Conservation (phyloP, 257 asterid species). For the Scutellaria baicalensis region DNA sequence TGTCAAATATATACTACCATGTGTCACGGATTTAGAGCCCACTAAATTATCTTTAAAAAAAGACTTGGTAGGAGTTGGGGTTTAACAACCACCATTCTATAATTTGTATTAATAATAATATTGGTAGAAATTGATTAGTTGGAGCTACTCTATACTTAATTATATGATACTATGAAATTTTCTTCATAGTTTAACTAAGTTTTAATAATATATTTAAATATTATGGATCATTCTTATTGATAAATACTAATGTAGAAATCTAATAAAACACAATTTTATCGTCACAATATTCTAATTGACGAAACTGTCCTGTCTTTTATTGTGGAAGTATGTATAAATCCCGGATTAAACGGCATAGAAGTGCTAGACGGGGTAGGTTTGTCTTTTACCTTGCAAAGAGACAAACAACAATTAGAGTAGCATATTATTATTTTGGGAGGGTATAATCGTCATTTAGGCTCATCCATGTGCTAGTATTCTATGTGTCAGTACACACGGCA, state of each 20-base stretch:
- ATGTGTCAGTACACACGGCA: constrained; percentile 11
- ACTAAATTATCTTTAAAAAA: neutral
- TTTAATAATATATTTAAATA: neutral
- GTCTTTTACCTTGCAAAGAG: constrained; percentile 18
- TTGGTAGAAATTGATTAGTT: neutral
- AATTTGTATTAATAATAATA: neutral
- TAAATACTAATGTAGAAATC: too few species aligned
- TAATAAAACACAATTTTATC: too few species aligned
- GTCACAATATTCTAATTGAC: constrained; percentile 6
- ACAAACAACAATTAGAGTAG: neutral
- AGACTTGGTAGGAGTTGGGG: neutral
- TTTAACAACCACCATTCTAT: constrained; percentile 12
- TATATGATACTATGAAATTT: neutral
- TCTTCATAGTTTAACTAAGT: neutral
- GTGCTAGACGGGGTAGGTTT: constrained; percentile 32
- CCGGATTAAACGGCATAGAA: constrained; percentile 27
- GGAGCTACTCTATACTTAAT: neutral
- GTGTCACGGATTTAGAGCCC: too few species aligned
- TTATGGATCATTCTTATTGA: neutral
- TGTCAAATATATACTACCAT: too few species aligned
- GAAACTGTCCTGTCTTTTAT: constrained; percentile 13
- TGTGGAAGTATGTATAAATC: neutral
- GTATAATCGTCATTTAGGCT: constrained; percentile 4
- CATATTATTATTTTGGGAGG: neutral
- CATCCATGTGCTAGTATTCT: constrained; percentile 25